Conservation (phyloP, 202 grass and related monocot genomes). For the Dendrocalamus latiflorus region DNA sequence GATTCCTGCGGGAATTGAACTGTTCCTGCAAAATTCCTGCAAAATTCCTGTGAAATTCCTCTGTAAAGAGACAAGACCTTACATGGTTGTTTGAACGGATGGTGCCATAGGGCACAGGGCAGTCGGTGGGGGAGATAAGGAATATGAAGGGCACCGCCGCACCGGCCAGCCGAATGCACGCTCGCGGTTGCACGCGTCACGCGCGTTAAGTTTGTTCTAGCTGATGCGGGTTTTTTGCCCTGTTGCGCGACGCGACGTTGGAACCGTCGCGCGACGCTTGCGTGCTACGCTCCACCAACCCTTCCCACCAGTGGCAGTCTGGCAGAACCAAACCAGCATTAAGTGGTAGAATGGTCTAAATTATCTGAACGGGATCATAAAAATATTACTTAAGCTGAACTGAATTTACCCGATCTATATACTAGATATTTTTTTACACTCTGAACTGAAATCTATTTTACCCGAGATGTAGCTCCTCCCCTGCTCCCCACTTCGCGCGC, state of each 20-base stretch:
- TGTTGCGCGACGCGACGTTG: slow-evolving; percentile 30
- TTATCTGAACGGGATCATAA: too few species aligned
- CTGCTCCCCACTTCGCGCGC: background rate
- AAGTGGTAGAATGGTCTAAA: too few species aligned
- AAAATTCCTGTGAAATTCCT: too few species aligned
- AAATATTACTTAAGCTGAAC: too few species aligned
- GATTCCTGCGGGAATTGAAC: too few species aligned
- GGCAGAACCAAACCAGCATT: too few species aligned
- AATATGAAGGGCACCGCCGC: background rate
- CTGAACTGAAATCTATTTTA: too few species aligned
- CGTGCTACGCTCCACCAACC: slow-evolving; percentile 20
- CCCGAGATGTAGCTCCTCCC: too few species aligned
- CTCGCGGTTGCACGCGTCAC: background rate
- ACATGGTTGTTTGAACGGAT: background rate
- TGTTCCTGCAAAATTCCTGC: too few species aligned
- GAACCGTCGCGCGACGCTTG: slow-evolving; percentile 21
- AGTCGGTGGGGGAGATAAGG: slow-evolving; percentile 7
- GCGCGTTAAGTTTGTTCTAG: background rate
- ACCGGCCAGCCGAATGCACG: background rate
- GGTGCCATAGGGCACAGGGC: slow-evolving; percentile 19
- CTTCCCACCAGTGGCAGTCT: background rate
- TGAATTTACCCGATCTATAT: too few species aligned
- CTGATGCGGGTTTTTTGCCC: background rate
- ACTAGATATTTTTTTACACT: too few species aligned
- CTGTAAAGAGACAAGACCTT: background rate